Percentiles rank a stretch among this genome's conserved stretches.
phyloP scores from a whole-genome alignment of 2,329 filamentous ascomycete species.

The Trichoderma sp. region DNA sequence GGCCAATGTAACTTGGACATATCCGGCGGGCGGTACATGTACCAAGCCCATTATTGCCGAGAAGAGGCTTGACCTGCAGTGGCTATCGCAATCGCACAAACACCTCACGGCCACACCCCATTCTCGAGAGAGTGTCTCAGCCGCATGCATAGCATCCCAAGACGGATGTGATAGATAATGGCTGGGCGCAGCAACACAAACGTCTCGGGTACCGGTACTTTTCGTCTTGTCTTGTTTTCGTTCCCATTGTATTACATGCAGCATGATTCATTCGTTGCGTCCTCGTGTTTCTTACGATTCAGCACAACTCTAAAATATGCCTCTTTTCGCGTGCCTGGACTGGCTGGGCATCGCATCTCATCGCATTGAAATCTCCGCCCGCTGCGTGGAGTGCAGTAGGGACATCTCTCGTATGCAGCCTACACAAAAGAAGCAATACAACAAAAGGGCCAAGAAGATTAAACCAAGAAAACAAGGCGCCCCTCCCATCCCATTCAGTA shows the following conservation, averaged over 20 bases:
- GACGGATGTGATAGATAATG: not conserved
- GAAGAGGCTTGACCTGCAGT: not conserved
- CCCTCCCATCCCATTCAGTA: not conserved
- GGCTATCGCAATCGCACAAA: not conserved
- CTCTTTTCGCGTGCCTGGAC: not conserved
- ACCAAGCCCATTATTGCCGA: not conserved
- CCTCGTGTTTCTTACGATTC: not conserved
- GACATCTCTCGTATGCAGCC: not conserved
- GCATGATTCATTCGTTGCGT: not conserved
- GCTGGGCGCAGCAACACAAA: not conserved
- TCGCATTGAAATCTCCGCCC: not conserved
- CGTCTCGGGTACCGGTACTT: not conserved
- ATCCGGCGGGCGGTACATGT: not conserved
- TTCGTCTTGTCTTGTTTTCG: not conserved
- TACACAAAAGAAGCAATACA: not conserved
- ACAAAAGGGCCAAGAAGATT: not conserved
- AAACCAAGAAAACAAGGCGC: not conserved
- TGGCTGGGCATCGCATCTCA: not conserved
- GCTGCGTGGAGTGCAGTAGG: not conserved
- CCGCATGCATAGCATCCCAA: not conserved
- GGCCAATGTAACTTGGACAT: not conserved
- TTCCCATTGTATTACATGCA: not conserved
- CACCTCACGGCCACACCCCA: not conserved
- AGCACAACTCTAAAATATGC: constrained; percentile 1
- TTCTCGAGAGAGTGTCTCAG: not conserved